These are phyloP conservation scores for Amyloporia xantha DNA, from an alignment of 768 basidiomycete species.

Conservation along the genomic window DNA sequence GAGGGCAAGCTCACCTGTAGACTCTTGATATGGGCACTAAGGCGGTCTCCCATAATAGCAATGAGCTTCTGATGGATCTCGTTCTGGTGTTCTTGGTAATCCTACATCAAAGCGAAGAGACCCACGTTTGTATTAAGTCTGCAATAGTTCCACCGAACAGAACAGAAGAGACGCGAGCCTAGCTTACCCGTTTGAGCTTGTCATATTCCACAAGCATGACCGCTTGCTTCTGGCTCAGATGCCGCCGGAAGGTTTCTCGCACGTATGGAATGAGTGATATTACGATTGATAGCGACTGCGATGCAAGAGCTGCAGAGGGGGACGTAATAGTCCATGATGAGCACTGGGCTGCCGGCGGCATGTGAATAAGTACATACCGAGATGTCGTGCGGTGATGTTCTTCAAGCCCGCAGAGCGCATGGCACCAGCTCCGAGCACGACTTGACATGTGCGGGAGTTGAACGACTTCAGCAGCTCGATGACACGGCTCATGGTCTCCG, in stretches of 20 bases:
- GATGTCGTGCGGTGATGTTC: slow-evolving; percentile 97
- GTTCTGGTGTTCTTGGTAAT: slow-evolving; percentile 98
- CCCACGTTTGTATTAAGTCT: background rate
- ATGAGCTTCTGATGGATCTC: slow-evolving; percentile 98
- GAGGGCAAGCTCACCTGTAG: slow-evolving; percentile 58
- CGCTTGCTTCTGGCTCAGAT: slow-evolving; percentile 90
- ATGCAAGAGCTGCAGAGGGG: slow-evolving; percentile 71
- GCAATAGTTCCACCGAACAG: background rate
- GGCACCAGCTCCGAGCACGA: slow-evolving; percentile 97
- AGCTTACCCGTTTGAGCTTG: slow-evolving; percentile 89
- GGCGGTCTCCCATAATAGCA: slow-evolving; percentile 95
- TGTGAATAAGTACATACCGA: slow-evolving; percentile 48
- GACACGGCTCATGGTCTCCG: slow-evolving; percentile 89
- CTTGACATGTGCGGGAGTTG: slow-evolving; percentile 97
- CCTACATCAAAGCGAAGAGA: slow-evolving; percentile 37
- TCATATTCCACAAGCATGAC: slow-evolving; percentile 98
- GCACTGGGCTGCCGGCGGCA: background rate
- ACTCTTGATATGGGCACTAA: slow-evolving; percentile 77
- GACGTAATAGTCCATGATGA: background rate
- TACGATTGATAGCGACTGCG: slow-evolving; percentile 92
- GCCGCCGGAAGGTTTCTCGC: slow-evolving; percentile 89
- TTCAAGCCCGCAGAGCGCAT: slow-evolving; percentile 97
- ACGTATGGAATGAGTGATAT: slow-evolving; percentile 93
- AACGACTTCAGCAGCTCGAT: slow-evolving; percentile 97
- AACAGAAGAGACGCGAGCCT: background rate